These are phyloP conservation scores for Calophaca sinica DNA, from an alignment of 306 rosid genomes.

Conservation along the genomic window DNA sequence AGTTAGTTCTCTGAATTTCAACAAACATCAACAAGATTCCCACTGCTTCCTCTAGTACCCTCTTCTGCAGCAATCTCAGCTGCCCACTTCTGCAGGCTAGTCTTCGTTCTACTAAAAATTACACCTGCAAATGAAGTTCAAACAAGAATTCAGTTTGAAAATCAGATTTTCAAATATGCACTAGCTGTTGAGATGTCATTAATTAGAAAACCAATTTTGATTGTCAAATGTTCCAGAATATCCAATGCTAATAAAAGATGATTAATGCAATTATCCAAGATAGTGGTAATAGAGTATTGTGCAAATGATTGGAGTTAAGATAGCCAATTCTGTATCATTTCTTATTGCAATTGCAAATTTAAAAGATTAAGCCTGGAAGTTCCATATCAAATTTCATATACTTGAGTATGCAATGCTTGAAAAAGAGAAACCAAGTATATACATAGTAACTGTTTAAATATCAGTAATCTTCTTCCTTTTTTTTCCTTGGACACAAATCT, in stretches of 20 bases:
- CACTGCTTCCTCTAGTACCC: conserved; percentile 93
- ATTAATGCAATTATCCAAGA: conserved; percentile 17
- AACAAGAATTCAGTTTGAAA: conserved; percentile 37
- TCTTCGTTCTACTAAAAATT: conserved; percentile 91
- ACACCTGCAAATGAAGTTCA: conserved; percentile 74
- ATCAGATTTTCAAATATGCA: conserved; percentile 26
- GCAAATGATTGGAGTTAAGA: conserved; percentile 35
- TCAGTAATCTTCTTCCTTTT: background rate
- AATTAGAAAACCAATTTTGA: conserved; percentile 33
- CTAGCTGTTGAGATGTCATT: conserved; percentile 9
- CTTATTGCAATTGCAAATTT: background rate
- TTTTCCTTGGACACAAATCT: background rate
- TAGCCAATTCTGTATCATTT: background rate
- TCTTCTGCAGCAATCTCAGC: conserved; percentile 93
- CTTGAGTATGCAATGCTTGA: no score
- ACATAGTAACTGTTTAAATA: background rate
- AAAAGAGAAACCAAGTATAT: conserved; percentile 6
- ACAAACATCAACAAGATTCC: conserved; percentile 87
- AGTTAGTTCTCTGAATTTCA: no score
- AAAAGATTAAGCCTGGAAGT: conserved; percentile 9
- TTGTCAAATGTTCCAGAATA: conserved; percentile 28
- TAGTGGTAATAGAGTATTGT: background rate
- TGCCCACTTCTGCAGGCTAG: conserved; percentile 96
- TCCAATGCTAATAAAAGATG: background rate
- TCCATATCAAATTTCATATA: background rate